Percentiles rank a stretch among this genome's conserved stretches.
Conservation (phyloP, 2,329 filamentous ascomycete genomes). For the Phialophora chinensis region DNA sequence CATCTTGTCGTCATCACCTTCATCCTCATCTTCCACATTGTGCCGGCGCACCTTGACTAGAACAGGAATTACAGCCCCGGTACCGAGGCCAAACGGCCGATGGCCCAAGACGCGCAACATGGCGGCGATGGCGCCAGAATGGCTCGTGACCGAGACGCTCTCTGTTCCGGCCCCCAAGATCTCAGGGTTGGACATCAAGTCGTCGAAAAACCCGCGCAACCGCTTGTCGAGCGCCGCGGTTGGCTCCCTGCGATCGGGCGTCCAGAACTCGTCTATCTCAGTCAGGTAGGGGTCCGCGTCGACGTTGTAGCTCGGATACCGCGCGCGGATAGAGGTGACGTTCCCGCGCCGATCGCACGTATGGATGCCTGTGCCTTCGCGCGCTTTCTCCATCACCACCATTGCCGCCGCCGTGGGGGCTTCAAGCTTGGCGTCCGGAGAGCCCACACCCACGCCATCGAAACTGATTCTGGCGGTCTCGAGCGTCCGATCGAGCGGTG, state of each 20-base stretch:
- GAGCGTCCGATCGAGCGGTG: constrained; percentile 63
- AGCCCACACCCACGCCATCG: constrained; percentile 48
- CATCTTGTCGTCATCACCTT: neutral
- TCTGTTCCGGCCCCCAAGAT: constrained; percentile 42
- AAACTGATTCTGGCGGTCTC: constrained; percentile 62
- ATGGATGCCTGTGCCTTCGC: constrained; percentile 66
- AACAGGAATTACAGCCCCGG: constrained; percentile 61
- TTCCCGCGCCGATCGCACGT: constrained; percentile 65
- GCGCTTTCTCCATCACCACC: constrained; percentile 63
- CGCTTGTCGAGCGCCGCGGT: constrained; percentile 55
- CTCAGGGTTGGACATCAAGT: constrained; percentile 60
- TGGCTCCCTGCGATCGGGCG: constrained; percentile 56
- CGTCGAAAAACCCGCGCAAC: constrained; percentile 53
- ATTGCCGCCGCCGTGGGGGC: constrained; percentile 49
- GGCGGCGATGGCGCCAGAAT: constrained; percentile 65
- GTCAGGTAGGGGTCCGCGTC: constrained; percentile 59
- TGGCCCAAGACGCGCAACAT: constrained; percentile 57
- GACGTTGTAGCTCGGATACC: constrained; percentile 55
- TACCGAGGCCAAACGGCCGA: constrained; percentile 54
- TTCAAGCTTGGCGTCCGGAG: neutral
- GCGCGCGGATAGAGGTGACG: constrained; percentile 53
- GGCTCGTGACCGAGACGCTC: constrained; percentile 62
- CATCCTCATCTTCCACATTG: neutral
- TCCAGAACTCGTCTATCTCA: constrained; percentile 62
- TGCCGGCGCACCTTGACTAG: constrained; percentile 51